These are phyloP conservation scores for Fusarium euwallaceae DNA, from an alignment of 2,329 filamentous ascomycete genomes.

Conservation along the genomic window DNA sequence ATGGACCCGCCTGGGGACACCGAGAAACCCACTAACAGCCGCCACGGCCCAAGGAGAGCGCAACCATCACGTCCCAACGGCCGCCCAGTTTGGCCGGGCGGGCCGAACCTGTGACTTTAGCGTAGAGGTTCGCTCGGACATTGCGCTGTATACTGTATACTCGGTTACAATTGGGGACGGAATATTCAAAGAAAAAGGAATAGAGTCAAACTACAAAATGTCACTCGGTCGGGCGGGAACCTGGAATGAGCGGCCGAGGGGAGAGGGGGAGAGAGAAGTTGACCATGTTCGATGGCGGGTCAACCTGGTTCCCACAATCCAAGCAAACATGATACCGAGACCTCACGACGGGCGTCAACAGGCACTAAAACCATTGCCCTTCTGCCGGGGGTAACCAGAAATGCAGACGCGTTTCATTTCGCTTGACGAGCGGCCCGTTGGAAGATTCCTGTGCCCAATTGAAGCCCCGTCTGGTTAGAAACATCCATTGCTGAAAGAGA, in stretches of 20 bases:
- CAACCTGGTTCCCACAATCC: constrained; percentile 7
- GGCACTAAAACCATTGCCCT: neutral
- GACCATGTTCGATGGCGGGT: neutral
- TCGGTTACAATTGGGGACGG: neutral
- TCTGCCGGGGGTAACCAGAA: neutral
- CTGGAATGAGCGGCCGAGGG: neutral
- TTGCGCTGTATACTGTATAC: neutral
- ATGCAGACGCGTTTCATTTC: neutral
- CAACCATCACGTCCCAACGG: constrained; percentile 25
- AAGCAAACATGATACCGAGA: neutral
- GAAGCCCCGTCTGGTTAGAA: neutral
- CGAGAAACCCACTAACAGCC: constrained; percentile 32
- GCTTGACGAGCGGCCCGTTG: neutral
- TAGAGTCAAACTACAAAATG: constrained; percentile 12
- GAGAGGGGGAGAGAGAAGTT: neutral
- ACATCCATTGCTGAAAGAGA: neutral
- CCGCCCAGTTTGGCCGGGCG: constrained; percentile 35
- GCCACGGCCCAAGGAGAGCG: constrained; percentile 23
- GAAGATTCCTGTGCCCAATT: neutral
- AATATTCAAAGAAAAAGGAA: constrained; percentile 3
- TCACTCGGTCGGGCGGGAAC: neutral
- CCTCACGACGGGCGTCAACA: constrained; percentile 2
- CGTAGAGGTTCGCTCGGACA: constrained; percentile 13
- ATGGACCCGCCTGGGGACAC: constrained; percentile 25
- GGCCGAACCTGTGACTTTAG: constrained; percentile 31